Evolutionary conservation across 768 basidiomycete species (phyloP).

Genomic region (Dentipellis fragilis): DNA sequence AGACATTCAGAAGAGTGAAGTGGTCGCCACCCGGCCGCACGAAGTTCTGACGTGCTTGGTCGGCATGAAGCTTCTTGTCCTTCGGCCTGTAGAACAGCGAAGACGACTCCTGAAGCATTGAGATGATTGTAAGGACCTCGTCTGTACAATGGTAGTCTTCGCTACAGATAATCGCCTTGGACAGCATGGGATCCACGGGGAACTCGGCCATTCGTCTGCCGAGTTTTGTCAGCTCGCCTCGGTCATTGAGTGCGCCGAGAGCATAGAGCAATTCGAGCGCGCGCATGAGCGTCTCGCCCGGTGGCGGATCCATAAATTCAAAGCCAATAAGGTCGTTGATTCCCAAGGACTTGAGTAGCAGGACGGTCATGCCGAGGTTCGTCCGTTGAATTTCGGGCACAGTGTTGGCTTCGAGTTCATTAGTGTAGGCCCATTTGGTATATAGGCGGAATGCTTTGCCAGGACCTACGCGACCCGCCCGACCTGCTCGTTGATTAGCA

Average conservation of each 20-base stretch:
- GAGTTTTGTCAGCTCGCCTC: constrained; percentile 94
- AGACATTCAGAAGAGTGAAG: constrained; percentile 94
- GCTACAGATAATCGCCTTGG: constrained; percentile 92
- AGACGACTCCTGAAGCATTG: constrained; percentile 93
- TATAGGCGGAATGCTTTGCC: constrained; percentile 98
- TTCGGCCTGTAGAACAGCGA: constrained; percentile 96
- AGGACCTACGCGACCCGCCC: constrained; percentile 95
- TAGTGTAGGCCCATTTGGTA: constrained; percentile 95
- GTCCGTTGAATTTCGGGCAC: constrained; percentile 99
- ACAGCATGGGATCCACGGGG: constrained; percentile 96
- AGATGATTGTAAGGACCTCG: constrained; percentile 93
- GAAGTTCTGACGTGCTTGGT: constrained; percentile 96
- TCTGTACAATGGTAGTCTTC: constrained; percentile 93
- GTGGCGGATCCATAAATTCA: constrained; percentile 97
- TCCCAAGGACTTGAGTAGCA: constrained; percentile 90
- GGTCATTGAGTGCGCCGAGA: constrained; percentile 89
- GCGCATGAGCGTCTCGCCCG: constrained; percentile 94
- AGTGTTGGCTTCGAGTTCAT: constrained; percentile 94
- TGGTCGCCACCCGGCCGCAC: constrained; percentile 94
- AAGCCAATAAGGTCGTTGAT: constrained; percentile 98
- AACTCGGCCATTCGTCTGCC: constrained; percentile 98
- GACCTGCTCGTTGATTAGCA: constrained; percentile 92
- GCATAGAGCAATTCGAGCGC: constrained; percentile 92
- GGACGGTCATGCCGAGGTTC: constrained; percentile 90
- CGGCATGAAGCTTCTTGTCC: constrained; percentile 95